phyloP scores from a whole-genome alignment of 208 protist species.

The Angomonas deanei region DNA sequence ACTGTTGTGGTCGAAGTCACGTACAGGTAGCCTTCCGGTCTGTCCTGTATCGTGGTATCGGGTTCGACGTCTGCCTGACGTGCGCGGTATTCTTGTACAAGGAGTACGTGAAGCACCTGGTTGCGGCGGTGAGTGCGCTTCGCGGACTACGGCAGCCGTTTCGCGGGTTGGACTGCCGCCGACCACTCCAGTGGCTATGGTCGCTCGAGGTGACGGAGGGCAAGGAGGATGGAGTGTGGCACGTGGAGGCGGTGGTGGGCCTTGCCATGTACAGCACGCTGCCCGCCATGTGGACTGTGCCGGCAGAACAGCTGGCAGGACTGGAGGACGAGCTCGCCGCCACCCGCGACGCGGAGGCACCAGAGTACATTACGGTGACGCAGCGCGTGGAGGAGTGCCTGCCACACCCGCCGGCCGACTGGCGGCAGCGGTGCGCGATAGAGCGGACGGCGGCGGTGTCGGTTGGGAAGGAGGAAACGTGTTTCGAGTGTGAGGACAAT shows the following conservation, averaged over 20 bases:
- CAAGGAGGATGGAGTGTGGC: not conserved
- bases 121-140: not conserved
- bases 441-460: not conserved
- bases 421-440: conserved; percentile 13
- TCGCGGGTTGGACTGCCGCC: not conserved
- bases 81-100: not conserved
- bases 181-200: not conserved
- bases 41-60: not conserved
- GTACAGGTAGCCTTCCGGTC: not conserved
- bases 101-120: not conserved
- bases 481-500: conserved; percentile 6
- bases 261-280: not conserved
- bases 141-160: not conserved
- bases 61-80: not conserved
- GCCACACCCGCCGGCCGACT: conserved; percentile 9
- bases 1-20: not conserved
- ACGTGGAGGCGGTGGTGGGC: not conserved
- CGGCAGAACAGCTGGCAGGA: conserved; percentile 3
- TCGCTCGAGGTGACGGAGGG: not conserved
- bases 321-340: conserved; percentile 11
- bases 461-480: not conserved
- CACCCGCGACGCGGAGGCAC: not conserved
- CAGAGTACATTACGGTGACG: conserved; percentile 15
- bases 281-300: conserved; percentile 32
- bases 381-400: conserved; percentile 10